These are phyloP conservation scores for Xylariales sp. DNA, from an alignment of 2,329 filamentous ascomycete species.

Conservation along the genomic window DNA sequence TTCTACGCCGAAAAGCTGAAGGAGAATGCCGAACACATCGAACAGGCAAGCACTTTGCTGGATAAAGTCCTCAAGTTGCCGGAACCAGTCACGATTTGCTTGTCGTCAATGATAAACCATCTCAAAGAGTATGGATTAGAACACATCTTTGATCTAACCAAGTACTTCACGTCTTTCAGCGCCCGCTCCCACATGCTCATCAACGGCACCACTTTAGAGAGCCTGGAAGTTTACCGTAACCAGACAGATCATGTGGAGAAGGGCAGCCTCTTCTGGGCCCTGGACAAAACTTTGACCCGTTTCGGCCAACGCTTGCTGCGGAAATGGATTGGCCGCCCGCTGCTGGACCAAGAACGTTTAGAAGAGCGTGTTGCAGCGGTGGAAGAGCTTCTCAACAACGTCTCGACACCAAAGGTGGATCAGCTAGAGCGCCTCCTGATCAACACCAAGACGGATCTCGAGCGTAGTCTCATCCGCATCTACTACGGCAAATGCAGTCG, in stretches of 20 bases:
- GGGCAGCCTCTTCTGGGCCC: conserved; percentile 91
- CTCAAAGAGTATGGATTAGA: conserved; percentile 88
- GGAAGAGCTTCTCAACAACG: conserved; percentile 72
- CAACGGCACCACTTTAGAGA: conserved; percentile 90
- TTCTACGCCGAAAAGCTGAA: conserved; percentile 90
- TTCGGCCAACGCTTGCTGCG: conserved; percentile 84
- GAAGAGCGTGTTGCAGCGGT: conserved; percentile 80
- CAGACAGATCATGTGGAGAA: conserved; percentile 80
- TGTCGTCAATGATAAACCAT: conserved; percentile 95
- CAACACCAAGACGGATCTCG: conserved; percentile 74
- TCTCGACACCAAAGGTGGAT: conserved; percentile 64
- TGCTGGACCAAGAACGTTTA: conserved; percentile 71
- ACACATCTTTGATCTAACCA: conserved; percentile 93
- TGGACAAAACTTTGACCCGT: conserved; percentile 86
- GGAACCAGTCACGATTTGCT: conserved; percentile 81
- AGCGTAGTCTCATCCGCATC: conserved; percentile 89
- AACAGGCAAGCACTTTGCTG: conserved; percentile 61
- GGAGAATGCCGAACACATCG: conserved; percentile 48
- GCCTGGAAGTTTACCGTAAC: conserved; percentile 93
- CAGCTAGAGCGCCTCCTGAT: conserved; percentile 68
- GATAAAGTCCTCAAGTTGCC: conserved; percentile 84
- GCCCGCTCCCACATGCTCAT: conserved; percentile 92
- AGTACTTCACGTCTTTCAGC: conserved; percentile 95
- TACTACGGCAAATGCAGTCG: conserved; percentile 96
- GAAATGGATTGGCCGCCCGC: conserved; percentile 90